Conservation (phyloP, 331 rosid genomes). For the Dryas integrifolia region DNA sequence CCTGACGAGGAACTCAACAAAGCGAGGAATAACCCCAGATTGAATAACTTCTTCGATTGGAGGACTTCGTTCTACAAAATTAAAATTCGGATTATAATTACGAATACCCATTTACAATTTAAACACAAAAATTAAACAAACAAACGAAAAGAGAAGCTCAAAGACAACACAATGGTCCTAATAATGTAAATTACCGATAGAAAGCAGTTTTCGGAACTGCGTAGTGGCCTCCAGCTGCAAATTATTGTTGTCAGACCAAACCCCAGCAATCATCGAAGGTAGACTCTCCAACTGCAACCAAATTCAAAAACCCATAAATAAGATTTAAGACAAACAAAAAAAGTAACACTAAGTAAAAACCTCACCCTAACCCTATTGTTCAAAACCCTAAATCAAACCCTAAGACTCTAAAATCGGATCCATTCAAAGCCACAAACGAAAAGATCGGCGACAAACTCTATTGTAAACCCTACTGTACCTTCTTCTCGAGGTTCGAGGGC, state of each 20-base stretch:
- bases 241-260: slow-evolving; percentile 55
- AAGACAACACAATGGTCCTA: not conserved
- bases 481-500: slow-evolving; percentile 59
- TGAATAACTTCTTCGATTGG: slow-evolving; percentile 93
- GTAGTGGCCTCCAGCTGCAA: slow-evolving; percentile 86
- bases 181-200: slow-evolving; percentile 50
- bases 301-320: slow-evolving; percentile 10
- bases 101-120: not conserved
- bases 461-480: slow-evolving; percentile 31
- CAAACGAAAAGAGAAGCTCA: not conserved
- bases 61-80: slow-evolving; percentile 66
- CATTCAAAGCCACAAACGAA: not conserved
- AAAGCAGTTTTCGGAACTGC: slow-evolving; percentile 81
- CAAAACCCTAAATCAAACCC: slow-evolving; percentile 20
- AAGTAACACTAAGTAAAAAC: not conserved
- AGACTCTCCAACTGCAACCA: slow-evolving; percentile 77
- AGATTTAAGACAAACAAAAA: not conserved
- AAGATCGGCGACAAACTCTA: not conserved
- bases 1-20: slow-evolving; percentile 76
- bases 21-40: slow-evolving; percentile 86
- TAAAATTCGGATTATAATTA: not conserved
- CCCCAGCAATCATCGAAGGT: slow-evolving; percentile 86
- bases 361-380: not conserved
- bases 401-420: not conserved
- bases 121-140: not conserved